Evolutionary conservation across 768 basidiomycete genomes (phyloP), one percentile per base, ranked within the genome.

Genomic region (Suillus alpinus): DNA sequence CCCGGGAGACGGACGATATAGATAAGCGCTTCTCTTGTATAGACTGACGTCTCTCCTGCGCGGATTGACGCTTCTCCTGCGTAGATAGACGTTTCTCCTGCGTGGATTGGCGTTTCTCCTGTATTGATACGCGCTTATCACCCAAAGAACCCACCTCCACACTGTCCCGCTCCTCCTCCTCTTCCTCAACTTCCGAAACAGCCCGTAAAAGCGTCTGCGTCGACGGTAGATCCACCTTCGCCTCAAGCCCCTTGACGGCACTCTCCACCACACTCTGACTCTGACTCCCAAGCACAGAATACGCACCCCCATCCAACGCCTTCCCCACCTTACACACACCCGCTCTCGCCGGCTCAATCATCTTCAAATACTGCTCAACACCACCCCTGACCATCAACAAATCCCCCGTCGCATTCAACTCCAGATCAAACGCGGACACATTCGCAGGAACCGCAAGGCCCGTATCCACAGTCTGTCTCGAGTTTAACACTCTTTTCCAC

Each of bases 401-500:
- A 70, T 93, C 88, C 12, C 82, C 80, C 13, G 81, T 78, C n/a
- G 79, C 81, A 57, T 76, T 83, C 49, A 83, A 67, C 69, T 89
- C 89, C 46, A 92, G 71, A 67, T 92, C 88, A 68, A 92, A 89
- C 7, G 87, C 86, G 2, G 88, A 87, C 1, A 86, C 81, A 61
- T 83, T 84, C n/a, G 74, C 69, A 20, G 75, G 69, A 4, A 75
- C 62, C 1, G 73, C 71, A 12, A 76, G 70, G 7, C 74, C 75
- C 20, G 79, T 74, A 39, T 75, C 73, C 41, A 75, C 64, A 20
- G 72, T 65, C 26, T 71, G 70, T 6, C 80, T 71, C 39, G 77
- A 74, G 65, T 89, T 86, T 56, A 94, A 71, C 32, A 91, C 91
- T 6, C 93, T 85, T 67, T 83, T 90, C 90, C 93, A 90, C 10